Conservation (phyloP, 1,139 yeast genomes). For the Protomyces arabidopsidicola region DNA sequence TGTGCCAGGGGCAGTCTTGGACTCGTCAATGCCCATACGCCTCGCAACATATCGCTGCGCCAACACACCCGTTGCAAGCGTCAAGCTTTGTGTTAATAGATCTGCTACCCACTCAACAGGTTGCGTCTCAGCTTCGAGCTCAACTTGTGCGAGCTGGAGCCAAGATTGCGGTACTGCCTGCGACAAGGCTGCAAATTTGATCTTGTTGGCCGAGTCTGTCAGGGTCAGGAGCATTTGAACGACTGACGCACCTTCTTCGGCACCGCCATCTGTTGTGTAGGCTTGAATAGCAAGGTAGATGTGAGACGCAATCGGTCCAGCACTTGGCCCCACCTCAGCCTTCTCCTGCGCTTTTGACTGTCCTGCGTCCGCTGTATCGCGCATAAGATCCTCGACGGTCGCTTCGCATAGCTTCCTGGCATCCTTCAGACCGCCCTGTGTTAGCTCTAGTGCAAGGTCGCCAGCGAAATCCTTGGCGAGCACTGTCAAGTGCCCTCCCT, state of each 20-base stretch:
- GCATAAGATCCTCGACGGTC: slow-evolving; percentile 7
- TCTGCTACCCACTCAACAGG: slow-evolving; percentile 94
- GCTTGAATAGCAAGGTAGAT: neutral
- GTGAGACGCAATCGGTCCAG: slow-evolving; percentile 3
- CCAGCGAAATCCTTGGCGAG: slow-evolving; percentile 4
- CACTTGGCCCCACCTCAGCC: neutral
- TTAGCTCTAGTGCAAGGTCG: neutral
- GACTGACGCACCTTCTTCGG: slow-evolving; percentile 37
- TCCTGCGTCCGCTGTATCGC: neutral
- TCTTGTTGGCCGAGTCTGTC: slow-evolving; percentile 71
- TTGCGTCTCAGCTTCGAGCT: slow-evolving; percentile 39
- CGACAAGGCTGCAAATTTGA: slow-evolving; percentile 68
- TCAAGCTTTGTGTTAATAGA: slow-evolving; percentile 82
- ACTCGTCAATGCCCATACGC: slow-evolving; percentile 63
- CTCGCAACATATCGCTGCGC: slow-evolving; percentile 88
- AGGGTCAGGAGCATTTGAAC: slow-evolving; percentile 59
- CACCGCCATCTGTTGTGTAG: slow-evolving; percentile 15
- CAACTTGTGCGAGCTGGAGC: slow-evolving; percentile 71
- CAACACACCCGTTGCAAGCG: slow-evolving; percentile 71
- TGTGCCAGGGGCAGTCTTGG: neutral
- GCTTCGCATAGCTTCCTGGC: slow-evolving; percentile 13
- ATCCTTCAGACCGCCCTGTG: slow-evolving; percentile 6
- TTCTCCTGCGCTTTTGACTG: neutral
- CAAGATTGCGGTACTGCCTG: slow-evolving; percentile 87
- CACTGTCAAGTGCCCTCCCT: slow-evolving; percentile 42